Evolutionary conservation across 257 asterid species (phyloP), one percentile per base, ranked within the genome.

Genomic region (Scutellaria galericulata): DNA sequence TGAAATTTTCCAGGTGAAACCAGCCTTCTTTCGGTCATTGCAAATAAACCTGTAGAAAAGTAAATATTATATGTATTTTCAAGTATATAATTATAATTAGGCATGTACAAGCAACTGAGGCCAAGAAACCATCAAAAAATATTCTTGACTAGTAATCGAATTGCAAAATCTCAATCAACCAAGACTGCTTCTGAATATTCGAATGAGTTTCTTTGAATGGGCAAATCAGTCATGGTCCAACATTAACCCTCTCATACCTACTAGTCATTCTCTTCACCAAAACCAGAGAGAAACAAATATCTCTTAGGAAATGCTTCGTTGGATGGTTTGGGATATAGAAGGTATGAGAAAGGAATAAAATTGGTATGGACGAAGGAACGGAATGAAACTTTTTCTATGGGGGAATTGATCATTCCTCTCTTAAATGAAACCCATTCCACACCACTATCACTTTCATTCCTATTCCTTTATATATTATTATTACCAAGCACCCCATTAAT

Each of bases 41-140:
- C 97, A 74, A 91, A 76, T 74, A 94, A 84, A 83, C 99, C 99
- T 94, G 92, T 54, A 63, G 40, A 8, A 50, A 74, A 53, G 54
- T 39, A 18, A 55, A 66, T 15, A 71, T 59, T 35, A 67, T 62
- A 52, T 40, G 15, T 46, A 7, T 45, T 76, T 60, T 71, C 70
- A 64, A 58, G 54, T 35, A 50, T 37, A 48, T 15, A 80, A 42
- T 24, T 58, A 71, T 64, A 63, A 57, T n/a, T 40, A 52, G 74
- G 59, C 69, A 60, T 55, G 59, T n/a, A 64, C 14, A 77, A 79
- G 48, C 63, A 70, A 71, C 66, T 67, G 75, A 42, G 51, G 51
- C 59, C 65, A 61, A 59, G 39, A 4, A 46, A 11, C 57, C 22
- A 54, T 37, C 53, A 51, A 46, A 24, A 56, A 15, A 9, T 39